A percentile compares a stretch with the other conserved stretches of the same genome.
phyloP scores from a whole-genome alignment of 768 basidiomycete species.

The Suillus occidentalis region DNA sequence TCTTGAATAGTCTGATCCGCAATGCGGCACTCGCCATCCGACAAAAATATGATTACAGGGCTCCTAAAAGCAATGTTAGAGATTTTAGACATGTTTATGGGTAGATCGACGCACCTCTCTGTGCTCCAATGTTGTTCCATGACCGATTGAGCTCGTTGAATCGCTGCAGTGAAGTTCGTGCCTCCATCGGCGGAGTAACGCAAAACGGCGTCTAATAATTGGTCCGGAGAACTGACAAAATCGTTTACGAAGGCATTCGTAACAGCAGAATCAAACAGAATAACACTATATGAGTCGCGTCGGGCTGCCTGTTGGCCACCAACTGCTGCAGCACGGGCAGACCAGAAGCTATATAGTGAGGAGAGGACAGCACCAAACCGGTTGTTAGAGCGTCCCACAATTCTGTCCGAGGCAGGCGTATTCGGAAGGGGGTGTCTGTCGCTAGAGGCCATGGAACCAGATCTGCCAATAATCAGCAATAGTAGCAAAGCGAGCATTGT shows the following conservation, averaged over 20 bases:
- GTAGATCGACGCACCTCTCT: conserved; percentile 38
- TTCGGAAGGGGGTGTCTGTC: conserved; percentile 47
- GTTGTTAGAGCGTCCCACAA: conserved; percentile 40
- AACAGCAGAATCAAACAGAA: conserved; percentile 41
- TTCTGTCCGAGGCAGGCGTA: conserved; percentile 41
- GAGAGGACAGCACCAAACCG: conserved; percentile 61
- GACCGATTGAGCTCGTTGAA: conserved; percentile 33
- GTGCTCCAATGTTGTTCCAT: conserved; percentile 53
- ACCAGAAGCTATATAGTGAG: conserved; percentile 56
- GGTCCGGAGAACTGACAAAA: conserved; percentile 42
- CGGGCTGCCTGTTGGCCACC: conserved; percentile 30
- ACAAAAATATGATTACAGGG: conserved; percentile 53
- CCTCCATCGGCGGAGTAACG: conserved; percentile 30
- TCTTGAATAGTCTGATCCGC: conserved; percentile 38
- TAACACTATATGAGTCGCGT: conserved; percentile 56
- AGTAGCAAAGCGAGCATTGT: not conserved
- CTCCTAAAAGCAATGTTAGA: conserved; percentile 25
- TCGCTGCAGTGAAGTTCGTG: conserved; percentile 46
- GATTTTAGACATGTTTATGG: not conserved
- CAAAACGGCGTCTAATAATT: conserved; percentile 43
- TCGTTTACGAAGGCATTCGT: conserved; percentile 42
- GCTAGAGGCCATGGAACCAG: conserved; percentile 45
- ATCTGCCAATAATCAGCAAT: conserved; percentile 34
- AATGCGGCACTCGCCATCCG: conserved; percentile 50
- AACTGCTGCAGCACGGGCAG: conserved; percentile 44